Evolutionary conservation across 106 monocot genomes (phyloP).

Genomic region (Iris macrosiphon): DNA sequence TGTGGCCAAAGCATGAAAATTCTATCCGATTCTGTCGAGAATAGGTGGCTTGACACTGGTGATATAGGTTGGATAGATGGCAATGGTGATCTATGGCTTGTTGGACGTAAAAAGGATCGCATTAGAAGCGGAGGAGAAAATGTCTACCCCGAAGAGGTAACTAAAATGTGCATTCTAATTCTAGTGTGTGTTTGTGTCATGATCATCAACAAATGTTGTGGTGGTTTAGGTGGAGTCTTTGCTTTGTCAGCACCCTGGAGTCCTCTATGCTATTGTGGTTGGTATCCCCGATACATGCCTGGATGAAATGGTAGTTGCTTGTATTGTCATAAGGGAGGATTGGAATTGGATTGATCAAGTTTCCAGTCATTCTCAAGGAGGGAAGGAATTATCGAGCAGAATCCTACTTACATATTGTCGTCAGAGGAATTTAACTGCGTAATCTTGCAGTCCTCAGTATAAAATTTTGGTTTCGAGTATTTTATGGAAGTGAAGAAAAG

Average conservation of each 20-base stretch:
- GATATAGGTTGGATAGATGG: conserved; percentile 78
- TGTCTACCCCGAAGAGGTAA: conserved; percentile 95
- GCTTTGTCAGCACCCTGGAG: conserved; percentile 60
- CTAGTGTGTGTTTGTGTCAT: neutral
- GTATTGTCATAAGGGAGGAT: conserved; percentile 37
- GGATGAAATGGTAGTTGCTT: conserved; percentile 75
- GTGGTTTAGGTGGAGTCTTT: conserved; percentile 63
- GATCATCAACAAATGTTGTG: neutral
- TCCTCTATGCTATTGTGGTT: conserved; percentile 37
- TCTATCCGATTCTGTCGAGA: neutral
- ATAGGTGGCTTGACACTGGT: conserved; percentile 80
- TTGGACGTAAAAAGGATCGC: conserved; percentile 63
- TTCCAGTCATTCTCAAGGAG: conserved; percentile 2
- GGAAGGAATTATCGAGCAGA: conserved; percentile 35
- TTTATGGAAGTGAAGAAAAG: neutral
- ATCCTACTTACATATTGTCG: conserved; percentile 51
- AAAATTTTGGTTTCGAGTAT: too few relatives aligned
- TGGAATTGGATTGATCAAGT: conserved; percentile 63
- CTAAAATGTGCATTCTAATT: neutral
- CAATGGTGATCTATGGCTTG: conserved; percentile 63
- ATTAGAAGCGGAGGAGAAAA: conserved; percentile 98
- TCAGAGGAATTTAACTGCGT: conserved; percentile 56
- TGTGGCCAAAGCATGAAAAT: conserved; percentile 21
- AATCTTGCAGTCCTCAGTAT: conserved; percentile 2
- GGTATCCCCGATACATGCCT: conserved; percentile 72